Evolutionary conservation across 495 filamentous ascomycete species (phyloP), one percentile per base, ranked within the genome.

Genomic region (Hapsidospora chrysogenum): DNA sequence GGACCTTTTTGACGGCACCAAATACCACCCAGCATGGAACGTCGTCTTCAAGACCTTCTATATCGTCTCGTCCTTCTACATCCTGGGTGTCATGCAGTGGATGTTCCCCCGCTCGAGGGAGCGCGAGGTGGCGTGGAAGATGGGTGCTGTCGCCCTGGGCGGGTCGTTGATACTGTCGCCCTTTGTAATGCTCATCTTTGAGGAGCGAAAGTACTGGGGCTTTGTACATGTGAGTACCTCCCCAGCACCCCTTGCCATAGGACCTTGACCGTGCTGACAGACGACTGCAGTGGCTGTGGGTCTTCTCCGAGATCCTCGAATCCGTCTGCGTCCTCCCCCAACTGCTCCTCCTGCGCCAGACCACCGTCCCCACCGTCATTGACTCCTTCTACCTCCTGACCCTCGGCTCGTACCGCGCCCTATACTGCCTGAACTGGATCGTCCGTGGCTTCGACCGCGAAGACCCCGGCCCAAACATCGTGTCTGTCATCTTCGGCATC

Each of bases 371-470:
- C 2, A 96, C 92, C 9, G 89, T 93, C 25, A 86, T 97, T 56
- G 83, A 92, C 48, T 89, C 82, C 6, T 93, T 80, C 58, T 97
- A 97, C 54, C 77, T 96, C 29, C 58, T 87, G 19, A 73, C 83
- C 4, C 67, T 96, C 1, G 92, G 92, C 20, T 76, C 78, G 9
- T 97, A 96, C 63, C 80, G 89, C 36, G 79, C 62, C 25, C 68
- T 96, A 35, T 95, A 96, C 60, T 76, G 94, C 40, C 55, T 92
- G 30, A 95, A 93, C 51, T 96, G 89, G 89, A 75, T 95, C 41
- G 52, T 71, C 14, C 75, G 80, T 3, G 66, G 64, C 29, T 53
- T 75, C 13, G 66, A 71, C 37, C 52, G 53, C 8, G 52, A 60
- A 9, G 70, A 73, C 38, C 49, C 60, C n/a, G 55, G 62, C 34